phyloP scores from a whole-genome alignment of 192 early-diverging fungal species.

The Phlyctochytrium bullatum region DNA sequence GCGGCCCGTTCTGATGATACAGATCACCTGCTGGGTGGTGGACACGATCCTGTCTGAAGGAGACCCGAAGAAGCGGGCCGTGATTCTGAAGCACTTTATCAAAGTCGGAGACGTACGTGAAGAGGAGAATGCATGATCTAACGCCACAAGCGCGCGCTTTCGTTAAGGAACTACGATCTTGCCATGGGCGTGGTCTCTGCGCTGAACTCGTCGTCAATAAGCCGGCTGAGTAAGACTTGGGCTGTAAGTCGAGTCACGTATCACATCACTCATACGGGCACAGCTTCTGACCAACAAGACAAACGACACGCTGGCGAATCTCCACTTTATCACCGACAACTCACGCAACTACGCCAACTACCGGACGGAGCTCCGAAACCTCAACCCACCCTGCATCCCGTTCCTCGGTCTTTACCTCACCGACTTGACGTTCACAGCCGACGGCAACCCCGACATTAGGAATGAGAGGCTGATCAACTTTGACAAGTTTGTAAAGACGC shows the following conservation, averaged over 20 bases:
- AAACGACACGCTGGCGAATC: conserved; percentile 26
- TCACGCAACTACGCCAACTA: conserved; percentile 44
- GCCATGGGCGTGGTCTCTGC: conserved; percentile 55
- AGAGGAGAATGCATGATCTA: neutral
- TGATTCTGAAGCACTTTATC: conserved; percentile 38
- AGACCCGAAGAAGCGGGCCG: conserved; percentile 75
- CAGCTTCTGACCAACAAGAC: conserved; percentile 33
- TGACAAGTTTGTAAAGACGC: conserved; percentile 68
- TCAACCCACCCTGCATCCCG: conserved; percentile 39
- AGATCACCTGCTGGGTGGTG: conserved; percentile 77
- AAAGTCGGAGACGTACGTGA: conserved; percentile 40
- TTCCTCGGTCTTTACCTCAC: conserved; percentile 53
- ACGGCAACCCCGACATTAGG: conserved; percentile 51
- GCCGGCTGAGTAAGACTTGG: conserved; percentile 55
- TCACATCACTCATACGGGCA: neutral
- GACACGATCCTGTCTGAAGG: conserved; percentile 73
- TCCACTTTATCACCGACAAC: conserved; percentile 33
- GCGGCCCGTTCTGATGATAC: too few relatives aligned
- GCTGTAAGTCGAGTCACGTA: conserved; percentile 20
- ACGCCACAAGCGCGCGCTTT: conserved; percentile 26
- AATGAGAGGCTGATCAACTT: conserved; percentile 69
- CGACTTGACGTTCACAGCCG: conserved; percentile 51
- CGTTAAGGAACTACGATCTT: conserved; percentile 56
- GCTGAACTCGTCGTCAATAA: conserved; percentile 47
- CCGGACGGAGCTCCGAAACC: conserved; percentile 27